phyloP scores from a whole-genome alignment of 2,329 filamentous ascomycete genomes.

The Trichoderma pleuroti region DNA sequence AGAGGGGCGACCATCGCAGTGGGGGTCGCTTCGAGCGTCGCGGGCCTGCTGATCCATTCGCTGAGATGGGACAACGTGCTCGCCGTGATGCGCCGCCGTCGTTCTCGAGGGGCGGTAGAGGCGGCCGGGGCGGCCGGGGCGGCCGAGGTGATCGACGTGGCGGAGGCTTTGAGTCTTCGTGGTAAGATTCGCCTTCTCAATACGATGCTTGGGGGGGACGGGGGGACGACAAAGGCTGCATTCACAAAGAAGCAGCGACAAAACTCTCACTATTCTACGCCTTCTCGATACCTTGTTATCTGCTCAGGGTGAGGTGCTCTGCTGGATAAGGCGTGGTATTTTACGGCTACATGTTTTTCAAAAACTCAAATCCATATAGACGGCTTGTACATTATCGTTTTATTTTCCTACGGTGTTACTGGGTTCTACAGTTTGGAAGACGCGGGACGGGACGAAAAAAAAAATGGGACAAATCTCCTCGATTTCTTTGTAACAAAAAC shows the following conservation, averaged over 20 bases:
- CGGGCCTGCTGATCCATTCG: constrained; percentile 27
- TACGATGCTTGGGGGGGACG: not conserved
- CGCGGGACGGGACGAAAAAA: not conserved
- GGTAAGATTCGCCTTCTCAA: not conserved
- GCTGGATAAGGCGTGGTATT: not conserved
- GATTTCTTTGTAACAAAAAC: not conserved
- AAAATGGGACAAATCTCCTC: constrained; percentile 14
- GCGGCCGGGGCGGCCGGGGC: constrained; percentile 17
- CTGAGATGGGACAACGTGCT: constrained; percentile 26
- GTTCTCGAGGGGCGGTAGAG: constrained; percentile 21
- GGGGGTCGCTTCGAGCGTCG: constrained; percentile 19
- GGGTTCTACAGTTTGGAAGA: constrained; percentile 5
- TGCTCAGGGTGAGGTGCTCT: not conserved
- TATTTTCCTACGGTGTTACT: constrained; percentile 6
- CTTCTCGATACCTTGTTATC: not conserved
- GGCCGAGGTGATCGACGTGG: constrained; percentile 8
- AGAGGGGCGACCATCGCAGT: constrained; percentile 17
- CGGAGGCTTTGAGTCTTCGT: constrained; percentile 19
- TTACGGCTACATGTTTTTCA: constrained; percentile 10
- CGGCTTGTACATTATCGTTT: constrained; percentile 13
- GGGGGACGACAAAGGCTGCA: not conserved
- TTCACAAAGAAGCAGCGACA: not conserved
- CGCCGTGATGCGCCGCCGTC: constrained; percentile 26
- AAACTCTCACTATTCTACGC: not conserved
- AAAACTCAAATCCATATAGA: constrained; percentile 2